Conservation (phyloP, 371 early-diverging fungal species). For the Smittium mucronatum region DNA sequence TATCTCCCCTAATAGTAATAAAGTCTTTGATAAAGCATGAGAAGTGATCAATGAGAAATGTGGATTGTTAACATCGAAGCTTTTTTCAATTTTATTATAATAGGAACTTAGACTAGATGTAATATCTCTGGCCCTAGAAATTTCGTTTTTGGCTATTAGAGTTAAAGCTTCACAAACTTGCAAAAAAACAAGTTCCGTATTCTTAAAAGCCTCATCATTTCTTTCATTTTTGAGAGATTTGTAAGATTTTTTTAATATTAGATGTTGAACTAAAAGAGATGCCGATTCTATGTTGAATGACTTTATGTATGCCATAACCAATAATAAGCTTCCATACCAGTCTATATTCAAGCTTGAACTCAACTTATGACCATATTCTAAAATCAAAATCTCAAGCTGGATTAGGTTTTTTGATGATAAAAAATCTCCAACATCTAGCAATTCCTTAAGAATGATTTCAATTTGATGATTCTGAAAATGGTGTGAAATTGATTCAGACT, state of each 20-base stretch:
- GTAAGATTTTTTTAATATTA: background rate
- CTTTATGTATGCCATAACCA: background rate
- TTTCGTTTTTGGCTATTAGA: background rate
- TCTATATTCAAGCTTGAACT: background rate
- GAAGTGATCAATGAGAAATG: background rate
- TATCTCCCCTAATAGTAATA: background rate
- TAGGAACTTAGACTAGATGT: background rate
- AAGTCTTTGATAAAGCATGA: background rate
- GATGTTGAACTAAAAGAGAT: background rate
- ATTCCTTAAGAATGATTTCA: background rate
- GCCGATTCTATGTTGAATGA: background rate
- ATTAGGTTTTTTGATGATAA: background rate
- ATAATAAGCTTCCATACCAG: background rate
- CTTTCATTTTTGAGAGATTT: background rate
- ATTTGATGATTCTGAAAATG: too few relatives aligned
- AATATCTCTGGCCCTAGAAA: background rate
- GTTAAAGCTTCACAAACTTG: background rate
- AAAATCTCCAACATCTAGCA: background rate
- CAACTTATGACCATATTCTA: background rate
- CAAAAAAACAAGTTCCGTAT: background rate
- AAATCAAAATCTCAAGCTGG: background rate
- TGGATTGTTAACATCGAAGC: background rate
- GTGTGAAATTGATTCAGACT: too few relatives aligned
- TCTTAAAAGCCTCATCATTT: background rate
- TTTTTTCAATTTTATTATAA: background rate